A percentile compares a stretch with the other conserved stretches of the same genome.
These are phyloP conservation scores for Rubia tinctorum DNA, from an alignment of 305 asterid species.

Conservation along the genomic window DNA sequence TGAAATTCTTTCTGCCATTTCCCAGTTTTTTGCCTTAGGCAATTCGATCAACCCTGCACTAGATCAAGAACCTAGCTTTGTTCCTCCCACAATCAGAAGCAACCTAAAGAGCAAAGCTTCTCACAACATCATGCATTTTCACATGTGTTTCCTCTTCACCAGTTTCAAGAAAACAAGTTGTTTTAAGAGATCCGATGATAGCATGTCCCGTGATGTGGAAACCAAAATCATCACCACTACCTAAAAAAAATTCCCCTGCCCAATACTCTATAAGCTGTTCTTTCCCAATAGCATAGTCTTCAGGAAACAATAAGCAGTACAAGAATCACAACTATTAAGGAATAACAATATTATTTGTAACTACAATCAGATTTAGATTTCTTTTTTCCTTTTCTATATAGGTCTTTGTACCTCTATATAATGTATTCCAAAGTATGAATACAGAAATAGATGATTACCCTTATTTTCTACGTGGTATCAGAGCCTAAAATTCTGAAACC, in stretches of 20 bases:
- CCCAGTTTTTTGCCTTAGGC: slow-evolving; percentile 30
- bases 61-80: slow-evolving; percentile 26
- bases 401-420: no score
- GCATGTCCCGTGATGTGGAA: slow-evolving; percentile 32
- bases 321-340: slow-evolving; percentile 31
- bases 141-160: slow-evolving; percentile 38
- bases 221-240: slow-evolving; percentile 23
- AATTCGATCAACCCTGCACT: slow-evolving; percentile 36
- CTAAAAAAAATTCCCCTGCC: slow-evolving; percentile 41
- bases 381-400: no score
- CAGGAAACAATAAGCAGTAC: slow-evolving; percentile 38
- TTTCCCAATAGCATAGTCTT: slow-evolving; percentile 35
- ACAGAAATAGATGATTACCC: no score
- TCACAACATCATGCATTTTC: slow-evolving; percentile 41
- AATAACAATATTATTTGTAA: no score
- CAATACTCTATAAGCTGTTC: slow-evolving; percentile 41
- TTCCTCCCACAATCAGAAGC: slow-evolving; percentile 20
- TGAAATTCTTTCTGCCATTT: slow-evolving; percentile 36
- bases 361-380: no score
- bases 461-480: no score
- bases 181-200: slow-evolving; percentile 36
- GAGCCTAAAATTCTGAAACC: no score
- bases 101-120: slow-evolving; percentile 37
- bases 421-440: no score
- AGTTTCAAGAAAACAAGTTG: slow-evolving; percentile 41